Base-by-base conservation (phyloP, 805 yeast genomes). In the Clavispora asparagi region DNA sequence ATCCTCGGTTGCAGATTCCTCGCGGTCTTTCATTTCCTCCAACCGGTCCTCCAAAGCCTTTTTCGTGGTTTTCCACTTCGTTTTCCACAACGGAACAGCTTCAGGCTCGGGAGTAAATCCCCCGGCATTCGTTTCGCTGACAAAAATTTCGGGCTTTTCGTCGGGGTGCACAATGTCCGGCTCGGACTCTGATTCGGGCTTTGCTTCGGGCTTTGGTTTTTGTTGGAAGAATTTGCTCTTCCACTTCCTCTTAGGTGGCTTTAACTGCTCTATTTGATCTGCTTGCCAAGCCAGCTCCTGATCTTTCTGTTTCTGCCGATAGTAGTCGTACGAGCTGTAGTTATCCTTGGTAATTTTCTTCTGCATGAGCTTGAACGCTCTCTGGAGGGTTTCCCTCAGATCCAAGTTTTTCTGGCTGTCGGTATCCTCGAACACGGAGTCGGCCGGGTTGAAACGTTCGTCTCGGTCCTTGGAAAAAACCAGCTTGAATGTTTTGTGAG, bases 401-500 rank as follows among this genome's bases (percentile, higher is more conserved):
- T 57, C 59, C 17, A 52, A 54, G 26, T 54, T 57, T 8, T 43
- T 40, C 11, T 7, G n/a, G 9, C 40, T 39, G 19, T 51, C 60
- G 0, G 60, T 55, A 23, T 59, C 63, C 32, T 65, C 64, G 50
- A 72, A 72, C 6, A 72, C 76, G 35, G 59, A 53, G 44, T 70
- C 74, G 51, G 66, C 65, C 2, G 77, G 77, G 46, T 68, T 71
- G 41, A 65, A 64, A 37, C 54, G 57, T 41, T 68, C 71, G 7
- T 65, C 62, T 23, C 56, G 56, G 16, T 54, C 56, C 13, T 46
- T 44, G 36, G 65, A 50, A 46, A 71, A 71, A 4, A 71, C 73
- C 6, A 70, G 70, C 23, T 54, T 48, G 49, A 70, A 69, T 1
- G 74, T 70, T 44, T 64, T 65, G 47, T 70, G 75, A 1, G 73